Conservation (phyloP, 208 protist species). For the Trypanosoma congolense region DNA sequence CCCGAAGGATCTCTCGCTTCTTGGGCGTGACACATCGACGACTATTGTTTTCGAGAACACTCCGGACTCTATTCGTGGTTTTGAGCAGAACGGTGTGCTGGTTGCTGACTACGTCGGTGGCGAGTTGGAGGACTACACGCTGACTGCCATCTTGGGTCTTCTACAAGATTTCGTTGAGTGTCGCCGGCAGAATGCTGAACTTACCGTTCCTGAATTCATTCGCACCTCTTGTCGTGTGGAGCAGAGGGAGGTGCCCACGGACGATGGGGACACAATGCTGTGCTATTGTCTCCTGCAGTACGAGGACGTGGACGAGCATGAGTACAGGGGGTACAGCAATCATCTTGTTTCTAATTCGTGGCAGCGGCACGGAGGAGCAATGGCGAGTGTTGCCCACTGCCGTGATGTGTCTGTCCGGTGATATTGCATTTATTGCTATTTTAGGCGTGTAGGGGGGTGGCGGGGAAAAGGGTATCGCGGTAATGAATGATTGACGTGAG, state of each 20-base stretch:
- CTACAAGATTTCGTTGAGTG: slow-evolving; percentile 65
- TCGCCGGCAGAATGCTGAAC: slow-evolving; percentile 28
- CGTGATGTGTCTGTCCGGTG: too few species aligned
- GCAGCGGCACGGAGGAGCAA: background rate
- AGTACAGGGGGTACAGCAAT: too few species aligned
- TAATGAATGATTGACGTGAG: too few species aligned
- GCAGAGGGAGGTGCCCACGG: slow-evolving; percentile 47
- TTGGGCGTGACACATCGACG: slow-evolving; percentile 67
- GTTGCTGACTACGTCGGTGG: slow-evolving; percentile 89
- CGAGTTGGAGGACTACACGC: slow-evolving; percentile 83
- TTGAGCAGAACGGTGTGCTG: slow-evolving; percentile 83
- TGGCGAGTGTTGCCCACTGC: too few species aligned
- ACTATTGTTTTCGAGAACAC: slow-evolving; percentile 91
- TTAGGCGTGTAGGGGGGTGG: too few species aligned
- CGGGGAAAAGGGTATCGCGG: too few species aligned
- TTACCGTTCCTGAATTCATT: slow-evolving; percentile 76
- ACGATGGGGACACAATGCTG: slow-evolving; percentile 53
- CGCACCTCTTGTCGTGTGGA: slow-evolving; percentile 30
- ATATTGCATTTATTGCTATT: too few species aligned
- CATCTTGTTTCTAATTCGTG: background rate
- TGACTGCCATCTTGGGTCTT: slow-evolving; percentile 53
- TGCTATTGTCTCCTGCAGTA: slow-evolving; percentile 63
- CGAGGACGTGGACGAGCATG: background rate
- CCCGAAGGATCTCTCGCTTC: slow-evolving; percentile 77
- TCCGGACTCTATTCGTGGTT: slow-evolving; percentile 82